These are phyloP conservation scores for Starmera quercuum DNA, from an alignment of 805 yeast species.

Conservation along the genomic window DNA sequence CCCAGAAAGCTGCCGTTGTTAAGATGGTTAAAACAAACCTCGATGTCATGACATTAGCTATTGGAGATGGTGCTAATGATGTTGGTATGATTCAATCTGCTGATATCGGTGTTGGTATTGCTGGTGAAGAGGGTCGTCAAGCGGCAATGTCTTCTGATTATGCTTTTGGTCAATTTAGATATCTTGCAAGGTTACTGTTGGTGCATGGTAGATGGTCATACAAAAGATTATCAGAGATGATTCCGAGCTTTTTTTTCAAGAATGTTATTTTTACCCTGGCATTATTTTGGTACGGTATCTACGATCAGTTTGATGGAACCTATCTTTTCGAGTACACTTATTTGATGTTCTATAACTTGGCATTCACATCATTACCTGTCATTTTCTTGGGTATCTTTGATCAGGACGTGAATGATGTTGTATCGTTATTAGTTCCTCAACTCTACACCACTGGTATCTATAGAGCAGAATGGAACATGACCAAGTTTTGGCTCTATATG, in stretches of 20 bases:
- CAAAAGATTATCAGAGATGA: constrained; percentile 75
- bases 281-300: constrained; percentile 75
- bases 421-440: constrained; percentile 68
- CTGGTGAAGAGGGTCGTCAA: constrained; percentile 88
- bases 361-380: constrained; percentile 75
- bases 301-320: constrained; percentile 69
- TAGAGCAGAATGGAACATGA: constrained; percentile 62
- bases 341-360: constrained; percentile 75
- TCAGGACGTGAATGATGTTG: constrained; percentile 68
- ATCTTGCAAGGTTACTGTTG: constrained; percentile 52
- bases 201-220: constrained; percentile 88
- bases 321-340: constrained; percentile 73
- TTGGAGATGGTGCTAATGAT: constrained; percentile 87
- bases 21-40: constrained; percentile 65
- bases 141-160: constrained; percentile 87
- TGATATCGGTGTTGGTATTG: constrained; percentile 82
- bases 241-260: constrained; percentile 74
- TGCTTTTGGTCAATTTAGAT: constrained; percentile 80
- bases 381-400: constrained; percentile 73
- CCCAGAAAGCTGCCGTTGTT: constrained; percentile 82
- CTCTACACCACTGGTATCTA: constrained; percentile 66
- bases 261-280: constrained; percentile 71
- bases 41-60: constrained; percentile 78
- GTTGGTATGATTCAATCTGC: constrained; percentile 91
- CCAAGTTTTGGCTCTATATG: constrained; percentile 68